phyloP scores from a whole-genome alignment of 1,139 yeast species.

The Geotrichum macrosporum region DNA sequence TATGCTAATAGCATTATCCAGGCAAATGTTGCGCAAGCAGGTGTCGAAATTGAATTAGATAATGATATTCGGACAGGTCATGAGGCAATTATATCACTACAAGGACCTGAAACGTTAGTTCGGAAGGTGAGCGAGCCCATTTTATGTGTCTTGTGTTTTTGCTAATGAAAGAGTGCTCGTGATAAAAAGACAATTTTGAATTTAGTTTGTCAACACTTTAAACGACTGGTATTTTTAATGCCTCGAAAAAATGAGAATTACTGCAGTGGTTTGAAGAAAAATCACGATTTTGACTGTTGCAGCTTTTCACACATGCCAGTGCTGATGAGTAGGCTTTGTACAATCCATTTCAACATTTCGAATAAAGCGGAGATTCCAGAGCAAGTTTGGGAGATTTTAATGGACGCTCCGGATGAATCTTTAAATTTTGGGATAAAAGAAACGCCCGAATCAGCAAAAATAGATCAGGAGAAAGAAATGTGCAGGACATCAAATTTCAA shows the following conservation, averaged over 20 bases:
- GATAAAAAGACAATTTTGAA: not conserved
- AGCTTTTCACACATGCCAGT: not conserved
- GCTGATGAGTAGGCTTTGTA: no score
- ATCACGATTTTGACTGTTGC: not conserved
- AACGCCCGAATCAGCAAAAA: no score
- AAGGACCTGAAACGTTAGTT: not conserved
- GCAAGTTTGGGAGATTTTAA: no score
- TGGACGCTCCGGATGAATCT: no score
- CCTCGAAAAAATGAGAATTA: not conserved
- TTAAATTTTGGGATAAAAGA: no score
- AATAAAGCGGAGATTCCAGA: no score
- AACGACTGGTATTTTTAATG: slow-evolving; percentile 2
- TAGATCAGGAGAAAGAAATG: no score
- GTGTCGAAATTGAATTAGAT: not conserved
- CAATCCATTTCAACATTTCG: no score
- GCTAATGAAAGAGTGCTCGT: not conserved
- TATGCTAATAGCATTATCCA: not conserved
- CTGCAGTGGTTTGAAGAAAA: no score
- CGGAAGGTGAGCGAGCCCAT: not conserved
- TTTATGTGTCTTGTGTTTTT: not conserved
- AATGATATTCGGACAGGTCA: not conserved
- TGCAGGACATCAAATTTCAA: no score
- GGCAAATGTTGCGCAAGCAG: not conserved
- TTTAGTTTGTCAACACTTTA: not conserved
- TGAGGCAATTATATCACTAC: not conserved